A percentile compares a stretch with the other conserved stretches of the same genome.
phyloP scores from a whole-genome alignment of 2,329 filamentous ascomycete species.

The Exophiala viscosa region DNA sequence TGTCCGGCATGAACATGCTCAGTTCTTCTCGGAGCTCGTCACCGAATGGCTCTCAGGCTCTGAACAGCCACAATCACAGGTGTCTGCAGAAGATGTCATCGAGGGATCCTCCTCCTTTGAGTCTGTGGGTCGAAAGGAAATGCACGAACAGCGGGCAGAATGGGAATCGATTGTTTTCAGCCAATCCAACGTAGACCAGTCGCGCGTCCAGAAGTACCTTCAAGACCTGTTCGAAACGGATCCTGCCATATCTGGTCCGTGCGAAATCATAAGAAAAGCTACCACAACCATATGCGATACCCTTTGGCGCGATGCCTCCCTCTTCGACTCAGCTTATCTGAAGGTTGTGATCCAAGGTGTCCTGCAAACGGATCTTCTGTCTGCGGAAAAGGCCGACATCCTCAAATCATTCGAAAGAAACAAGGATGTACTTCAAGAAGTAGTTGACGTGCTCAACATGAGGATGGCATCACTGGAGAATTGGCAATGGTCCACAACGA shows the following conservation, averaged over 20 bases:
- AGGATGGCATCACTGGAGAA: conserved; percentile 48
- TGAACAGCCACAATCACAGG: conserved; percentile 20
- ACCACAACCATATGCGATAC: conserved; percentile 39
- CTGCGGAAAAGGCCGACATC: conserved; percentile 49
- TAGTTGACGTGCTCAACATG: conserved; percentile 58
- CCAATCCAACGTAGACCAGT: conserved; percentile 44
- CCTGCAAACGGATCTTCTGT: conserved; percentile 49
- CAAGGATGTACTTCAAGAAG: conserved; percentile 49
- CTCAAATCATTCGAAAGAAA: conserved; percentile 51
- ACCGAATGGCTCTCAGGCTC: conserved; percentile 51
- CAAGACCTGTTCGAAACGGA: conserved; percentile 48
- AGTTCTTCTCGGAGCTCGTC: conserved; percentile 54
- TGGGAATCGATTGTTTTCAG: conserved; percentile 59
- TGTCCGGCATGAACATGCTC: conserved; percentile 55
- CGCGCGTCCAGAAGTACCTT: conserved; percentile 50
- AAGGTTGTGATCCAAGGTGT: conserved; percentile 48
- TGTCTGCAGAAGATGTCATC: conserved; percentile 27
- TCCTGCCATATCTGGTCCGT: conserved; percentile 39
- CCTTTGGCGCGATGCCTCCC: conserved; percentile 30
- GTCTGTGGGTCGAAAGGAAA: conserved; percentile 50
- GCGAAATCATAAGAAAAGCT: conserved; percentile 40
- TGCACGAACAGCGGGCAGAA: conserved; percentile 50
- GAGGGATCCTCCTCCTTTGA: conserved; percentile 41
- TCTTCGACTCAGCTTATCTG: conserved; percentile 44
- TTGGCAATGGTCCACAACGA: conserved; percentile 50